Percentiles rank a stretch among this genome's conserved stretches.
Evolutionary conservation across 805 yeast genomes (phyloP).

Genomic region (Metschnikowia continentalis): DNA sequence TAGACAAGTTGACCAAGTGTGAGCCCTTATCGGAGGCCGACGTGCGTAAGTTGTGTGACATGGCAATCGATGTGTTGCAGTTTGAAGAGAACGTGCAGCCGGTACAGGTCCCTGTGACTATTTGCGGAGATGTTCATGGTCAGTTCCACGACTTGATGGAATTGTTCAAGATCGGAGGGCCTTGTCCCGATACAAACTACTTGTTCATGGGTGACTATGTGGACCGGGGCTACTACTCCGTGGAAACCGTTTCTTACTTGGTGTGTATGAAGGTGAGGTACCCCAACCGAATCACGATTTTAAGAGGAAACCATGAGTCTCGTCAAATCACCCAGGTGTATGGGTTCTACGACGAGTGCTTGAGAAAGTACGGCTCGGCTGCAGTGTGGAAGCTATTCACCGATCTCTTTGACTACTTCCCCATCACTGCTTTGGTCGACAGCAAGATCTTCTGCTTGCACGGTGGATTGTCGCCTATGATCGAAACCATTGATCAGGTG

Average conservation of each 20-base stretch:
- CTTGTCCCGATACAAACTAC: slow-evolving; percentile 48
- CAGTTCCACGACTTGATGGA: slow-evolving; percentile 95
- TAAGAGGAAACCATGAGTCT: slow-evolving; percentile 93
- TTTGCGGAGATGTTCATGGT: slow-evolving; percentile 96
- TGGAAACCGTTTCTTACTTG: slow-evolving; percentile 83
- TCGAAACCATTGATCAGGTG: slow-evolving; percentile 88
- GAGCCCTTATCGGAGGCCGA: slow-evolving; percentile 78
- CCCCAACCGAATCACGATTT: slow-evolving; percentile 85
- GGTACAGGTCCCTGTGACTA: slow-evolving; percentile 91
- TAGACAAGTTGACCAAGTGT: slow-evolving; percentile 71
- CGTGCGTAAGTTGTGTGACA: slow-evolving; percentile 73
- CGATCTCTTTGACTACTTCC: slow-evolving; percentile 87
- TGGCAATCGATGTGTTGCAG: slow-evolving; percentile 89
- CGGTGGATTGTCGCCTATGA: slow-evolving; percentile 94
- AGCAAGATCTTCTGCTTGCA: slow-evolving; percentile 87
- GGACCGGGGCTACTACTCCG: slow-evolving; percentile 86
- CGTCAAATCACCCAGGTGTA: slow-evolving; percentile 95
- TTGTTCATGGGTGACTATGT: slow-evolving; percentile 67
- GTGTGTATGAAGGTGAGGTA: slow-evolving; percentile 91
- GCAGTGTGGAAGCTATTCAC: slow-evolving; percentile 92
- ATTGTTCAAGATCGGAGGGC: slow-evolving; percentile 79
- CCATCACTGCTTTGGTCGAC: slow-evolving; percentile 89
- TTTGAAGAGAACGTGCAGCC: slow-evolving; percentile 95
- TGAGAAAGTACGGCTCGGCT: slow-evolving; percentile 88
- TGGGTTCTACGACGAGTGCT: slow-evolving; percentile 93